Evolutionary conservation across 805 yeast genomes (phyloP).

Genomic region (Candida hispaniensis): DNA sequence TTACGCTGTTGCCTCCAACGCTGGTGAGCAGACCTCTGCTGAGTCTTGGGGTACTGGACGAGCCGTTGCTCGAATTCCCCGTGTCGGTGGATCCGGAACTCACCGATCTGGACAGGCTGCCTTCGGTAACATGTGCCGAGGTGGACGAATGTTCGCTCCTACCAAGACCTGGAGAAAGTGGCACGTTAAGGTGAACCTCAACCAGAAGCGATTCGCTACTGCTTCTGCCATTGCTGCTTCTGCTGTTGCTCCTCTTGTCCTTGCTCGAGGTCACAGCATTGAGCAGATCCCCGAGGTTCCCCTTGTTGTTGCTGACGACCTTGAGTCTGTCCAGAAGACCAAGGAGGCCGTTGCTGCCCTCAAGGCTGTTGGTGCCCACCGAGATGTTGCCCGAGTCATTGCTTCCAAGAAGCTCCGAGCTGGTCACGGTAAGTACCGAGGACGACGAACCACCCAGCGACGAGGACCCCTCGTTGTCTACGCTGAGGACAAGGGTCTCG

Average conservation of each 20-base stretch:
- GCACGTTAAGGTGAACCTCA: conserved; percentile 99
- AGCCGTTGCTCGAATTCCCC: conserved; percentile 99
- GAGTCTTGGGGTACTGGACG: conserved; percentile 99
- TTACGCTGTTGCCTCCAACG: conserved; percentile 98
- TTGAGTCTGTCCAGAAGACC: conserved; percentile 91
- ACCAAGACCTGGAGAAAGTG: conserved; percentile 99
- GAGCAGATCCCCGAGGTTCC: conserved; percentile 98
- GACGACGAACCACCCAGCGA: conserved; percentile 99
- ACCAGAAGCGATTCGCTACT: conserved; percentile 99
- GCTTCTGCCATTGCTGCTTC: conserved; percentile 99
- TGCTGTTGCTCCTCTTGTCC: conserved; percentile 93
- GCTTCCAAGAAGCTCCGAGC: conserved; percentile 98
- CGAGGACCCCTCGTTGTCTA: conserved; percentile 99
- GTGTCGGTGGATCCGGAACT: conserved; percentile 99
- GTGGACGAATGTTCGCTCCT: conserved; percentile 99
- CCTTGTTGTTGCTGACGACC: conserved; percentile 86
- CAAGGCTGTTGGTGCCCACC: conserved; percentile 98
- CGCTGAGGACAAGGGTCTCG: conserved; percentile 95
- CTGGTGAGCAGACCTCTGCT: conserved; percentile 99
- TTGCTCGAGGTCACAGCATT: conserved; percentile 99
- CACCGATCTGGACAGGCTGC: conserved; percentile 99
- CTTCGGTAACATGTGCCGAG: conserved; percentile 99
- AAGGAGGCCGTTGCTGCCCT: conserved; percentile 97
- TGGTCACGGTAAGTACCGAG: conserved; percentile 99
- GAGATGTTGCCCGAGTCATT: conserved; percentile 95